phyloP scores from a whole-genome alignment of 2,329 filamentous ascomycete species.

The Ceratocystis albifundus region DNA sequence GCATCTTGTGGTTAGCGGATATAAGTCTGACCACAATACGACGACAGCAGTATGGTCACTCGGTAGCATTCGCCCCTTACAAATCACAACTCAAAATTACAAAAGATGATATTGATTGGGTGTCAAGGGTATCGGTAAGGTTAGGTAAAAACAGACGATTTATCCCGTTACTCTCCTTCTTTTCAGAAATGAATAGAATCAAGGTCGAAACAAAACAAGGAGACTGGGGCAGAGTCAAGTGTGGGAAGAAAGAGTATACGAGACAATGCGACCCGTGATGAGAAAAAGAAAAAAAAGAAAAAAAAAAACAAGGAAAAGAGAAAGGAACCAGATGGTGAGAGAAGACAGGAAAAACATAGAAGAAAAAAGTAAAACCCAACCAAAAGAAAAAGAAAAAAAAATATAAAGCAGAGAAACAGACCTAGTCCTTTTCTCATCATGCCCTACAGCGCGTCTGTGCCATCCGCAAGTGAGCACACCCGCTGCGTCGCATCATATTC shows the following conservation, averaged over 20 bases:
- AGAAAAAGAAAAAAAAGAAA: conserved; percentile 19
- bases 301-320: too few relatives aligned
- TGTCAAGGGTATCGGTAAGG: conserved; percentile 18
- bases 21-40: too few relatives aligned
- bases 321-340: not conserved
- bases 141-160: conserved; percentile 5
- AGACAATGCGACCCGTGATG: conserved; percentile 6
- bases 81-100: conserved; percentile 17
- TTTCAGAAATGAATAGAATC: conserved; percentile 16
- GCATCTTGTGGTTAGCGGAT: too few relatives aligned
- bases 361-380: conserved; percentile 5
- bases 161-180: conserved; percentile 19
- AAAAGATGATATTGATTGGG: conserved; percentile 22
- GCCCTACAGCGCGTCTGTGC: not conserved
- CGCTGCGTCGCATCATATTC: conserved; percentile 3
- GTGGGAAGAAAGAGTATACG: conserved; percentile 22
- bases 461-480: not conserved
- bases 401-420: conserved; percentile 22
- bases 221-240: conserved; percentile 19
- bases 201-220: conserved; percentile 20
- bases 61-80: not conserved
- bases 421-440: not conserved
- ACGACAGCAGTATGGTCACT: too few relatives aligned
- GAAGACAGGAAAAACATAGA: conserved; percentile 5
- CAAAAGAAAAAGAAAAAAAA: conserved; percentile 12